A percentile compares a stretch with the other conserved stretches of the same genome.
Evolutionary conservation across 1,284 basidiomycete genomes (phyloP).

Genomic region (Ganoderma lingzhi): DNA sequence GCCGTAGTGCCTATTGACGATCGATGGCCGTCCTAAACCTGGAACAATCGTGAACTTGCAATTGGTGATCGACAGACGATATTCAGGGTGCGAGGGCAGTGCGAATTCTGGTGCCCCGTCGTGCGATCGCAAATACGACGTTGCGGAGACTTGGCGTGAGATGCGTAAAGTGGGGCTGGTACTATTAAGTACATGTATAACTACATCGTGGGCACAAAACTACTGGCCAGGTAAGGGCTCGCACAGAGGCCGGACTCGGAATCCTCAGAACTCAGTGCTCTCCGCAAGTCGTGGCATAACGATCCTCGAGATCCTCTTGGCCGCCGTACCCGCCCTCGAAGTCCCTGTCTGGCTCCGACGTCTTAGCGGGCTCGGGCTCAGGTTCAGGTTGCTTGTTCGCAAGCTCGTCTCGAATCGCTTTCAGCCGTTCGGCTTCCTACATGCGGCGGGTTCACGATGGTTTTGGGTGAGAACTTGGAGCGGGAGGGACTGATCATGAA

Average conservation of each 20-base stretch:
- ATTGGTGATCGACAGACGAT: too few species aligned
- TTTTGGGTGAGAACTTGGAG: neutral
- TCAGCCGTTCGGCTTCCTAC: conserved; percentile 43
- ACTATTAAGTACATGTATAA: neutral
- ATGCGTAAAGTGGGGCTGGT: neutral
- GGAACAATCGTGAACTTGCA: too few species aligned
- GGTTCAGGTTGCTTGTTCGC: conserved; percentile 23
- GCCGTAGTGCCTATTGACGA: conserved; percentile 3
- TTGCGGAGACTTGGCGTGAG: too few species aligned
- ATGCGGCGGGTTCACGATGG: neutral
- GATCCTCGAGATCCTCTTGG: conserved; percentile 58
- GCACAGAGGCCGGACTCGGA: neutral
- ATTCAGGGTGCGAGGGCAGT: neutral
- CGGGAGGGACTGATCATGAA: neutral
- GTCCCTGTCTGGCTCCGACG: conserved; percentile 35
- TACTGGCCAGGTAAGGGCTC: neutral
- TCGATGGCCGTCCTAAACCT: neutral
- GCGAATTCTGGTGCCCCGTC: neutral
- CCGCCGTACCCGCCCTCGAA: conserved; percentile 59
- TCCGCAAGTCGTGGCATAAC: conserved; percentile 56
- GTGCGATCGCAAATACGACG: neutral
- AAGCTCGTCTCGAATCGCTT: conserved; percentile 38
- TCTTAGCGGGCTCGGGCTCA: conserved; percentile 11
- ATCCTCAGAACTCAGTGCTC: conserved; percentile 46
- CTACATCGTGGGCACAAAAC: neutral